phyloP scores from a whole-genome alignment of 1,139 yeast species.

The Geotrichum candidum region DNA sequence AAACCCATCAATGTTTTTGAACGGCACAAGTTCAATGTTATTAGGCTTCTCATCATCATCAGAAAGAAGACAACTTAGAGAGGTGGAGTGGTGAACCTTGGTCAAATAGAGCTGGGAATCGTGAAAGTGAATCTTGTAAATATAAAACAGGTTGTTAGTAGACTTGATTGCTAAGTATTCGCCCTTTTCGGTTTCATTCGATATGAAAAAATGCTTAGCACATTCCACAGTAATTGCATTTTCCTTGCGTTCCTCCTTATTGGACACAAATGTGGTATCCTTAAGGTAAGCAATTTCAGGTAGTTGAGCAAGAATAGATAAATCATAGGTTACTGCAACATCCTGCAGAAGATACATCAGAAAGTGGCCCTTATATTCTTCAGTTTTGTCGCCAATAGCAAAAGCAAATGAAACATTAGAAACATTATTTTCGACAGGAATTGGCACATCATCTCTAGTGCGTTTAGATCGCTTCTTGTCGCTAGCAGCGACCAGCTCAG shows the following conservation, averaged over 20 bases:
- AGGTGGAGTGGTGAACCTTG: conserved; percentile 13
- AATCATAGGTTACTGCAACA: conserved; percentile 1
- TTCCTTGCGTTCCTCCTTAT: neutral
- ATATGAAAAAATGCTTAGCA: conserved; percentile 7
- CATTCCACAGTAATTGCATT: neutral
- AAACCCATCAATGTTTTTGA: conserved; percentile 16
- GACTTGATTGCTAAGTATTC: conserved; percentile 16
- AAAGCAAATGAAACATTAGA: conserved; percentile 5
- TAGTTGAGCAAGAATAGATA: conserved; percentile 5
- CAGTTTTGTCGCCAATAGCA: neutral
- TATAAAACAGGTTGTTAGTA: conserved; percentile 3
- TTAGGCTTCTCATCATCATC: conserved; percentile 57
- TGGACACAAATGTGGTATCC: conserved; percentile 1
- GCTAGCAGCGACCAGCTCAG: neutral
- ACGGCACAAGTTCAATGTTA: conserved; percentile 12
- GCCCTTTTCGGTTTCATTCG: conserved; percentile 11
- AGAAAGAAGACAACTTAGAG: conserved; percentile 30
- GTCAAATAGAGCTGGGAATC: conserved; percentile 6
- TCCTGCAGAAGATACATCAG: conserved; percentile 2
- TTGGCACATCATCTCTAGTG: conserved; percentile 9
- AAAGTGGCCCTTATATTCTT: neutral
- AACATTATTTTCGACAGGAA: conserved; percentile 1
- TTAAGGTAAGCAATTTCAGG: conserved; percentile 5
- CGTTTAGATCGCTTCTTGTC: conserved; percentile 11
- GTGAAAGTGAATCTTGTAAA: conserved; percentile 4